A percentile compares a stretch with the other conserved stretches of the same genome.
Conservation (phyloP, 495 filamentous ascomycete species). For the Penicillium angulare region DNA sequence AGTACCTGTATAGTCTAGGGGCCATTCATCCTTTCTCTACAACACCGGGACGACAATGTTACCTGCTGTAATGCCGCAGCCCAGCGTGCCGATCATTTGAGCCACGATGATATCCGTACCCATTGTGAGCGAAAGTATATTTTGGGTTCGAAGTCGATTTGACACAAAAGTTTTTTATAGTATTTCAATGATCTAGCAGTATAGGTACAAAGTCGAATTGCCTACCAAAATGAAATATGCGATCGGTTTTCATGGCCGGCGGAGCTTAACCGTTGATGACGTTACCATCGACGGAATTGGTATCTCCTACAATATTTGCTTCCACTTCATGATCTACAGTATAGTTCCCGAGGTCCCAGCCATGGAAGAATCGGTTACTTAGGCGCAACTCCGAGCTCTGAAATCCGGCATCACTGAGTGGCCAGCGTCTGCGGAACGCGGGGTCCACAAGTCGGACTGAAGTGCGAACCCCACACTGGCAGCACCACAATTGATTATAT, state of each 20-base stretch:
- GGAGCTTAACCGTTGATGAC: too few species aligned
- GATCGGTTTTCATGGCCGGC: too few species aligned
- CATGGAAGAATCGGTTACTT: background rate
- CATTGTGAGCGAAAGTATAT: background rate
- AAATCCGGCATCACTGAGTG: constrained; percentile 21
- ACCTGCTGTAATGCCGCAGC: constrained; percentile 27
- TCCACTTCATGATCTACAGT: too few species aligned
- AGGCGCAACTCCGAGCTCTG: constrained; percentile 30
- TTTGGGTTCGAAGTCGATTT: background rate
- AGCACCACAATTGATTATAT: background rate
- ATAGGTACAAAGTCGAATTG: background rate
- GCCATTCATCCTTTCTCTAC: too few species aligned
- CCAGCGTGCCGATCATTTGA: constrained; percentile 27
- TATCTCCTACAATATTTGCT: too few species aligned
- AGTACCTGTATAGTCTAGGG: too few species aligned
- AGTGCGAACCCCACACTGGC: constrained; percentile 12
- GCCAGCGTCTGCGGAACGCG: constrained; percentile 11
- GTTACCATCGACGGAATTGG: too few species aligned
- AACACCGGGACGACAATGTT: background rate
- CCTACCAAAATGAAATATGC: background rate
- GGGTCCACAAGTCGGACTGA: constrained; percentile 24
- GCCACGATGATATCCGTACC: constrained; percentile 15
- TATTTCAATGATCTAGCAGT: too few species aligned
- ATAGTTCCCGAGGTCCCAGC: too few species aligned
- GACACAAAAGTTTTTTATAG: too few species aligned